Base-by-base conservation (phyloP, 1,284 basidiomycete species). In the Tausonia pullulans region DNA sequence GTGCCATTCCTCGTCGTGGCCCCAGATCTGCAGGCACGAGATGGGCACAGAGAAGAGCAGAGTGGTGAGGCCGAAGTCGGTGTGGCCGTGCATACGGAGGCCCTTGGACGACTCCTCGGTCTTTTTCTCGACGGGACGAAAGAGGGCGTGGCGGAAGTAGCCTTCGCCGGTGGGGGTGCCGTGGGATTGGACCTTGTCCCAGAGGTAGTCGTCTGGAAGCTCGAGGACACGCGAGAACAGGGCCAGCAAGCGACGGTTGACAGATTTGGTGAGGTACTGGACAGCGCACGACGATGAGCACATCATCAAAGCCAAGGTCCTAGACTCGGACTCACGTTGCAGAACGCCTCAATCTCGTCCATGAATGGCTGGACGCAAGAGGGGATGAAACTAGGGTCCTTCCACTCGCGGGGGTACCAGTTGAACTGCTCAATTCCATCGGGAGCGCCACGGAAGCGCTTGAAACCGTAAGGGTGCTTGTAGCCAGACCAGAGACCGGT, bases 371-470 rank as follows among this genome's bases (percentile, higher is more conserved):
- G 70, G 27, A 74, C 60, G 52, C 72, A 73, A 8, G 62, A 53
- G 8, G 73, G 73, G 40, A 74, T 58, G n/a, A 60, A 58, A 16
- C 54, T 53, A 54, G 63, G 14, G 55, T 73, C 66, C n/a, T 68
- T 59, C 71, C 70, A 77, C 49, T 71, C 68, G 48, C 71, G 69
- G 3, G 70, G 70, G 50, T 77, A 77, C 71, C 76, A 75, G 71
- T 79, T 79, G 68, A 78, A 73, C 65, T 78, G 77, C 64, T 76
- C 75, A 62, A 79, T 78, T 1, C 75, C 72, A 63, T 79, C 78
- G 50, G 71, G 70, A 16, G 73, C 69, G 3, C 74, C 75, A 52
- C 73, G 67, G 43, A 73, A 67, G 46, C 72, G 71, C 76, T 77
- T 78, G 70, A 78, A 77, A 14, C 77, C 77, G 65, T 74, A 72